These are phyloP conservation scores for Plenodomus tracheiphilus DNA, from an alignment of 2,329 filamentous ascomycete species.

Conservation along the genomic window DNA sequence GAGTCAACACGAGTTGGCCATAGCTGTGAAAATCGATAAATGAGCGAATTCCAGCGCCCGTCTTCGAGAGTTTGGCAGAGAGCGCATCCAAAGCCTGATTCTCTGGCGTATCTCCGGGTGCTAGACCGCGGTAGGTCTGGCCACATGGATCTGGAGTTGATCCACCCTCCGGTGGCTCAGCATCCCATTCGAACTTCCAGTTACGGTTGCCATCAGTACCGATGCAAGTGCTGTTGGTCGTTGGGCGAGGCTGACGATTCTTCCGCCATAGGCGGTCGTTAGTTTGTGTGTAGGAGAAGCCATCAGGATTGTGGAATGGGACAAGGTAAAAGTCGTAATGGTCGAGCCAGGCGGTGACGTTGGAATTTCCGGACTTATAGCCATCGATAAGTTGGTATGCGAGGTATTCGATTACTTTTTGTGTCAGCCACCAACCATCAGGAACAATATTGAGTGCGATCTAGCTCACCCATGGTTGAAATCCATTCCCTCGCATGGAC, in stretches of 20 bases:
- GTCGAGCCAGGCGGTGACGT: constrained; percentile 35
- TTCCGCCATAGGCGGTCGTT: constrained; percentile 43
- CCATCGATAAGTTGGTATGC: constrained; percentile 33
- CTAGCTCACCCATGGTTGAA: constrained; percentile 16
- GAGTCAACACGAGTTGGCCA: constrained; percentile 61
- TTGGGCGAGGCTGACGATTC: constrained; percentile 38
- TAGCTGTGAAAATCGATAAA: constrained; percentile 69
- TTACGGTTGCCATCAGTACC: constrained; percentile 44
- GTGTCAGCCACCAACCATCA: not conserved
- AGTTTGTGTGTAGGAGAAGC: constrained; percentile 40
- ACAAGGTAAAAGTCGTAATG: constrained; percentile 40
- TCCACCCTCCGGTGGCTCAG: constrained; percentile 28
- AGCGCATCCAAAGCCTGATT: constrained; percentile 49
- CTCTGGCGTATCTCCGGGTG: constrained; percentile 36
- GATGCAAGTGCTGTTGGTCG: constrained; percentile 27
- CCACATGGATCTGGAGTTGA: constrained; percentile 36
- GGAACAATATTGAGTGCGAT: constrained; percentile 11
- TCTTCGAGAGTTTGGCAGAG: constrained; percentile 45
- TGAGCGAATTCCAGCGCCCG: constrained; percentile 56
- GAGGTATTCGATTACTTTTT: constrained; percentile 36
- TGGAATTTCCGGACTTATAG: constrained; percentile 28
- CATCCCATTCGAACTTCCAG: constrained; percentile 39
- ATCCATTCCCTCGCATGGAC: constrained; percentile 38
- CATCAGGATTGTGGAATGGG: constrained; percentile 39
- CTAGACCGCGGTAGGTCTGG: constrained; percentile 38